Base-by-base conservation (phyloP, 2,329 filamentous ascomycete species). In the Colletotrichum liaoningense region DNA sequence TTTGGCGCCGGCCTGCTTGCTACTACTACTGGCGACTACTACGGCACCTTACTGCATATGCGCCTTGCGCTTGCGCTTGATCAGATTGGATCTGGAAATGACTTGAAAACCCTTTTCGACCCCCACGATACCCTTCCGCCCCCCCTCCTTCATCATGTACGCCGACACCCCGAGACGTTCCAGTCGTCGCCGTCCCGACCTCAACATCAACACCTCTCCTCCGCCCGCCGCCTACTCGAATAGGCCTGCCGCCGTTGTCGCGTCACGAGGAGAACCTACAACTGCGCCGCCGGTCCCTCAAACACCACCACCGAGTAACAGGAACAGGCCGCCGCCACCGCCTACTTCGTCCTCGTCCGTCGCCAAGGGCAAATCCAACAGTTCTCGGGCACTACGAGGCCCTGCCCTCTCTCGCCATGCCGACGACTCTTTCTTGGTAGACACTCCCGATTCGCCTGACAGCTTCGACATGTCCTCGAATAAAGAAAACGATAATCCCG, bases 401-500 rank as follows among this genome's bases (percentile, higher is more conserved):
- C 76, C 74, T 67, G 74, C 78, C 30, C 70, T 73, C 68, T 55
- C 76, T 33, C 73, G 78, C 63, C 76, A 80, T 75, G 78, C 80
- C 64, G 78, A 79, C 65, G 81, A 83, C 75, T 79, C 81, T 35
- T 82, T 83, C 69, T 79, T 86, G 19, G 42, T 49, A 69, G 83
- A 84, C 65, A 78, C 84, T 73, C 78, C 84, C 63, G 80, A 83
- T n/a, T 79, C 84, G 42, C 80, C 83, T 77, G 78, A 81, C 28
- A 72, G 67, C 42, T 80, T 81, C 70, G 80, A 80, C 74, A 79
- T 79, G 78, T 77, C 78, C 33, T 42, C 59, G 60, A 75, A 75
- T 56, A 81, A 79, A 76, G 79, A 79, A 66, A 78, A 77, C 78
- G 77, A 80, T 55, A 81, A 76, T 75, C 77, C 65, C 63, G 75